These are phyloP conservation scores for Lactarius quietus DNA, from an alignment of 768 basidiomycete genomes.

Conservation along the genomic window DNA sequence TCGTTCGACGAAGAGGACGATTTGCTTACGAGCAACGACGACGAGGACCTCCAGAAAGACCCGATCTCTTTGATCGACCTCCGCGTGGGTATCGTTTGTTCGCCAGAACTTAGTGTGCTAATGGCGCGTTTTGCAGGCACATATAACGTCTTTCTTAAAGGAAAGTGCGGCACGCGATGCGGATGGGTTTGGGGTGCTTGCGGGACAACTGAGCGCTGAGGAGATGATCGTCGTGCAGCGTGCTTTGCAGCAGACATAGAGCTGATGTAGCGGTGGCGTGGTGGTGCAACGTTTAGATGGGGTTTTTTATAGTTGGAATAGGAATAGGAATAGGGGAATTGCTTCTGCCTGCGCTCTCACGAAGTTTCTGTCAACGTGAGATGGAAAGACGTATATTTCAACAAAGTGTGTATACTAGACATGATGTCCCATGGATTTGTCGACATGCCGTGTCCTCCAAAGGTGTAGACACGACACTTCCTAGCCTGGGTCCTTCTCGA, in stretches of 20 bases:
- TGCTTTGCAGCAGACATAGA: constrained; percentile 27
- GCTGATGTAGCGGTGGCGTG: neutral
- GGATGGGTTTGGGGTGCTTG: constrained; percentile 56
- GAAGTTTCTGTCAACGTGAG: neutral
- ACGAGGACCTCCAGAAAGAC: constrained; percentile 87
- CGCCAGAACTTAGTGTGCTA: neutral
- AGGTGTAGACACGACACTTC: constrained; percentile 58
- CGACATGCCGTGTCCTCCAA: constrained; percentile 60
- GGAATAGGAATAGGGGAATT: neutral
- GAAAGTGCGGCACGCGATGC: constrained; percentile 63
- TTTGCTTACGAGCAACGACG: constrained; percentile 65
- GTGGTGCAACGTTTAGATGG: neutral
- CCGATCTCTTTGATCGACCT: constrained; percentile 86
- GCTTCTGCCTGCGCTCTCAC: neutral
- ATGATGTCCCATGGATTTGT: constrained; percentile 58
- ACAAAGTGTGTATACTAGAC: neutral
- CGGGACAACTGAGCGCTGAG: constrained; percentile 65
- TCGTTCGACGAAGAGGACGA: constrained; percentile 72
- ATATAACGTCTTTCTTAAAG: constrained; percentile 65
- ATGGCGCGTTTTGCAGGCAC: constrained; percentile 43
- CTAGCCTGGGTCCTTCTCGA: constrained; percentile 56
- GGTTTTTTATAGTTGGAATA: neutral
- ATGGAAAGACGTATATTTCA: neutral
- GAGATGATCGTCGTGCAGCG: constrained; percentile 65
- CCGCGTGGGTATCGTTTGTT: constrained; percentile 38